A percentile compares a stretch with the other conserved stretches of the same genome.
Conservation (phyloP, 1,139 yeast species). For the Torulaspora pretoriensis region DNA sequence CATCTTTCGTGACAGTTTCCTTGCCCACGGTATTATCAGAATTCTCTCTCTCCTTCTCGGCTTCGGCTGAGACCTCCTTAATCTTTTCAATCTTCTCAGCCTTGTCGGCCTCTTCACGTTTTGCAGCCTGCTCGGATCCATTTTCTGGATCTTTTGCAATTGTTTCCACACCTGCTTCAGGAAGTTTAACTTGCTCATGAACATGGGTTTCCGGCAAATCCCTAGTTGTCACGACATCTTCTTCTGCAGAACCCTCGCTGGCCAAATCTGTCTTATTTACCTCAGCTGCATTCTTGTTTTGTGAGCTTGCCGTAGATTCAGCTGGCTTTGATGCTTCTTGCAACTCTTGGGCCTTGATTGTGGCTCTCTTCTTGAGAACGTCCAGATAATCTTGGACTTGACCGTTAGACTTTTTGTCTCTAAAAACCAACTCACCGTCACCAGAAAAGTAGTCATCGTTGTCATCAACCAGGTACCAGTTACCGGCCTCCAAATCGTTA, state of each 20-base stretch:
- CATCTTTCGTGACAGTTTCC: slow-evolving; percentile 6
- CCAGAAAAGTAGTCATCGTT: slow-evolving; percentile 57
- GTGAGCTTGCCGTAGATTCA: background rate
- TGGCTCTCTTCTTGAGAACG: slow-evolving; percentile 49
- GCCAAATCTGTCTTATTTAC: slow-evolving; percentile 1
- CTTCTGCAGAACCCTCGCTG: slow-evolving; percentile 8
- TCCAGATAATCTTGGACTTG: slow-evolving; percentile 60
- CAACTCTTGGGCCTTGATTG: slow-evolving; percentile 27
- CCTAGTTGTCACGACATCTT: slow-evolving; percentile 5
- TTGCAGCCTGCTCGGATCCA: background rate
- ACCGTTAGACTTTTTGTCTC: slow-evolving; percentile 47
- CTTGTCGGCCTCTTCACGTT: slow-evolving; percentile 19
- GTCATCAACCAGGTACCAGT: slow-evolving; percentile 58
- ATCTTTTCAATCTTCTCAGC: slow-evolving; percentile 4
- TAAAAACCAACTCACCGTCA: slow-evolving; percentile 69
- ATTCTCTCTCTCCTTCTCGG: slow-evolving; percentile 13
- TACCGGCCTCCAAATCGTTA: slow-evolving; percentile 75
- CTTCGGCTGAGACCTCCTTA: slow-evolving; percentile 14
- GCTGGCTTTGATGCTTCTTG: background rate
- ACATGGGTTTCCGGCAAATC: slow-evolving; percentile 5
- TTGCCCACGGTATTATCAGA: slow-evolving; percentile 8
- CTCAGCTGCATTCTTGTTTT: background rate
- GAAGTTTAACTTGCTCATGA: background rate
- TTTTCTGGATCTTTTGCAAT: background rate
- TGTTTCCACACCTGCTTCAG: background rate